Evolutionary conservation across 345 rosid species (phyloP).

Genomic region (Citrus australasica): DNA sequence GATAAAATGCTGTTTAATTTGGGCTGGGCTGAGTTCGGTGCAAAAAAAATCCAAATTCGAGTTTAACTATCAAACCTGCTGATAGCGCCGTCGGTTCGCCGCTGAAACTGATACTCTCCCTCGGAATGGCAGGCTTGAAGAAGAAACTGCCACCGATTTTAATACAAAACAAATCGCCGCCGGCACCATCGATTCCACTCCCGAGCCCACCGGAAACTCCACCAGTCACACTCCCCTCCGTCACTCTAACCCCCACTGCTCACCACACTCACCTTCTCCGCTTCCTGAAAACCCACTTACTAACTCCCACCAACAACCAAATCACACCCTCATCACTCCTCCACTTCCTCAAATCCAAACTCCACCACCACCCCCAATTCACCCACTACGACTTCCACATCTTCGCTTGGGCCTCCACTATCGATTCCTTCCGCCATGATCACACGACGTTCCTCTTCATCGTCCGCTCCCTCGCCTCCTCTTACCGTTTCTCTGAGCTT

Average conservation of each 20-base stretch:
- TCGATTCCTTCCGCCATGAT: slow-evolving; percentile 78
- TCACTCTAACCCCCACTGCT: slow-evolving; percentile 56
- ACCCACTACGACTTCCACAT: slow-evolving; percentile 74
- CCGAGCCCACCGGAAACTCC: neutral
- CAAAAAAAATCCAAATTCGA: too few species aligned
- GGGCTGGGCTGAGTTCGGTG: too few species aligned
- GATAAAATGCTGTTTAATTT: too few species aligned
- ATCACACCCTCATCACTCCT: slow-evolving; percentile 49
- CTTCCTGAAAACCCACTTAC: slow-evolving; percentile 59
- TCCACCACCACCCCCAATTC: slow-evolving; percentile 69
- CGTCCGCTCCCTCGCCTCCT: slow-evolving; percentile 60
- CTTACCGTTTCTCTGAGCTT: slow-evolving; percentile 60
- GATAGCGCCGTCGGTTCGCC: too few species aligned
- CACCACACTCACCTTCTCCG: slow-evolving; percentile 37
- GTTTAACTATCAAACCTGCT: too few species aligned
- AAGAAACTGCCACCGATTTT: slow-evolving; percentile 46
- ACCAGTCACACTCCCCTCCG: slow-evolving; percentile 40
- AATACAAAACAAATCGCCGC: slow-evolving; percentile 27
- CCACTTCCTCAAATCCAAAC: slow-evolving; percentile 65
- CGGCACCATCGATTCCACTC: slow-evolving; percentile 11
- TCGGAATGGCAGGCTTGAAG: slow-evolving; percentile 15
- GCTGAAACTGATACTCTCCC: too few species aligned
- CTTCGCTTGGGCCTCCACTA: slow-evolving; percentile 72
- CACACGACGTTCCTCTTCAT: slow-evolving; percentile 79
- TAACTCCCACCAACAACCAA: slow-evolving; percentile 35